Percentiles rank a stretch among this genome's conserved stretches.
phyloP scores from a whole-genome alignment of 1,284 basidiomycete genomes.

The Ceraceosorus guamensis region DNA sequence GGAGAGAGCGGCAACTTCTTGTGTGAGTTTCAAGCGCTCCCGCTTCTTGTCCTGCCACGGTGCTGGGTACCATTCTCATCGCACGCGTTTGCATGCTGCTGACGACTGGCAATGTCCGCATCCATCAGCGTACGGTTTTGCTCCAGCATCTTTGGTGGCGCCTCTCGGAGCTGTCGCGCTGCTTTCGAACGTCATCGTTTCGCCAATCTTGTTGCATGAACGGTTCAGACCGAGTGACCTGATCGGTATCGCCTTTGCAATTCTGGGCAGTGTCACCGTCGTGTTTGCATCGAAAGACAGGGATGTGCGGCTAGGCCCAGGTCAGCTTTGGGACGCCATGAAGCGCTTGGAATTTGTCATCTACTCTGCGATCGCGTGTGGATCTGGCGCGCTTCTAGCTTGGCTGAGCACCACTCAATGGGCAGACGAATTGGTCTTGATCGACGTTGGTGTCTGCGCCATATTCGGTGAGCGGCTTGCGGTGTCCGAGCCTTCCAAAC shows the following conservation, averaged over 20 bases:
- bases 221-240: slow-evolving; percentile 61
- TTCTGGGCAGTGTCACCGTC: slow-evolving; percentile 54
- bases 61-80: background rate
- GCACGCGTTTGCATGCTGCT: background rate
- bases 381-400: slow-evolving; percentile 17
- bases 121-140: slow-evolving; percentile 68
- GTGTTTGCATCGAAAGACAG: slow-evolving; percentile 65
- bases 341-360: slow-evolving; percentile 33
- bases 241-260: slow-evolving; percentile 57
- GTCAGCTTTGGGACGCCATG: slow-evolving; percentile 30
- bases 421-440: slow-evolving; percentile 66
- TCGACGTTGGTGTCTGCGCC: slow-evolving; percentile 82
- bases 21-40: slow-evolving; percentile 14
- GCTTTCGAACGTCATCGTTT: slow-evolving; percentile 88
- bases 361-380: slow-evolving; percentile 24
- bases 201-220: slow-evolving; percentile 66
- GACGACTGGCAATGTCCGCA: background rate
- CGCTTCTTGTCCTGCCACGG: background rate
- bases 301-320: slow-evolving; percentile 27
- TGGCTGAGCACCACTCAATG: slow-evolving; percentile 54
- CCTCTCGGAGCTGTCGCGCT: slow-evolving; percentile 77
- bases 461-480: slow-evolving; percentile 61
- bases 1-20: slow-evolving; percentile 84
- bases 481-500: too few relatives aligned
- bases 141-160: slow-evolving; percentile 88